Conservation (phyloP, 306 rosid species). For the cucumber (Cucumis sativus) region DNA sequence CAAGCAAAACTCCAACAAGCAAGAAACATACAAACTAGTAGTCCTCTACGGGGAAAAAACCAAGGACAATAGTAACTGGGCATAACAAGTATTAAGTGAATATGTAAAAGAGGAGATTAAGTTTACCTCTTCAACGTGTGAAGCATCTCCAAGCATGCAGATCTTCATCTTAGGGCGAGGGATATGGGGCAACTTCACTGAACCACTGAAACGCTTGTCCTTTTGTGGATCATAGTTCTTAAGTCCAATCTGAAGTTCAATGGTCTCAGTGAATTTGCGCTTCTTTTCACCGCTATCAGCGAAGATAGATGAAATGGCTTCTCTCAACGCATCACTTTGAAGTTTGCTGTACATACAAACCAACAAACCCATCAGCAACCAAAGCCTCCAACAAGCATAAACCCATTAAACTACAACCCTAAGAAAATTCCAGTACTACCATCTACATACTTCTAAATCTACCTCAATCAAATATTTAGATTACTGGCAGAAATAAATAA, state of each 20-base stretch:
- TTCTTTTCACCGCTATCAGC: constrained; percentile 40
- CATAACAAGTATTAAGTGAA: background rate
- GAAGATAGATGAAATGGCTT: constrained; percentile 42
- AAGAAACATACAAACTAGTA: background rate
- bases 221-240: constrained; percentile 83
- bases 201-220: constrained; percentile 82
- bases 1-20: background rate
- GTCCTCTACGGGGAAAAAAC: background rate
- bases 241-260: constrained; percentile 76
- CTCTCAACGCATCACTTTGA: constrained; percentile 64
- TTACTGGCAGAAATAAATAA: background rate
- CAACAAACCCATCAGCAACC: background rate
- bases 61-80: background rate
- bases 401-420: background rate
- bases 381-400: background rate
- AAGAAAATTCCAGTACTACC: background rate
- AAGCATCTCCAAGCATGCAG: constrained; percentile 95
- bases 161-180: constrained; percentile 87
- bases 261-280: constrained; percentile 59
- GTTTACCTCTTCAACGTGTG: constrained; percentile 78
- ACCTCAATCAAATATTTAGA: background rate
- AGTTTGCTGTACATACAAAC: constrained; percentile 46
- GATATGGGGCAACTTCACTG: constrained; percentile 71
- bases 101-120: background rate
- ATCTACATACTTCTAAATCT: background rate